Percentiles rank a stretch among this genome's conserved stretches.
Conservation (phyloP, 176 grass and related monocot species). For the Carex cristatella region DNA sequence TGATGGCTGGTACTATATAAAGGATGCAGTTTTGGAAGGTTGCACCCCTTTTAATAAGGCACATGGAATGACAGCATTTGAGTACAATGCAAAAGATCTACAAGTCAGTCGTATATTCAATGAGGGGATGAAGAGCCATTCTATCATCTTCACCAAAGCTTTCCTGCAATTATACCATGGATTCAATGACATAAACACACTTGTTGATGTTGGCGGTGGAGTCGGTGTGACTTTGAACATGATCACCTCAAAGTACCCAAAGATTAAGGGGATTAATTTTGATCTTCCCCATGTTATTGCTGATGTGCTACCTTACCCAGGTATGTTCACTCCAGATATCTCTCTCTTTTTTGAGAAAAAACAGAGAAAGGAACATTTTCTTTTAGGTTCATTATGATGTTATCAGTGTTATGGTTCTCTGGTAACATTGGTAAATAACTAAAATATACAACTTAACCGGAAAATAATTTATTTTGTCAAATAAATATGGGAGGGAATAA, state of each 20-base stretch:
- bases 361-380: neutral
- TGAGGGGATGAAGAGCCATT: slow-evolving; percentile 33
- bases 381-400: neutral
- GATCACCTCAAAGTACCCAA: slow-evolving; percentile 16
- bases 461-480: no score
- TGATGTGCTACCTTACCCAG: neutral
- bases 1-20: slow-evolving; percentile 19
- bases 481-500: no score
- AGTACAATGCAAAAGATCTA: slow-evolving; percentile 31
- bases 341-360: neutral
- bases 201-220: slow-evolving; percentile 42
- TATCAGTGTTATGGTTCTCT: neutral
- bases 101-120: slow-evolving; percentile 36
- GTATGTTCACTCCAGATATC: neutral
- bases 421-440: neutral
- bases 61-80: slow-evolving; percentile 32
- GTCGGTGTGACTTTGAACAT: neutral
- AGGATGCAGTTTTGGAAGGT: slow-evolving; percentile 29
- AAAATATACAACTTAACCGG: neutral
- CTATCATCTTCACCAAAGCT: slow-evolving; percentile 21
- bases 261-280: slow-evolving; percentile 26
- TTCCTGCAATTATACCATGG: slow-evolving; percentile 22
- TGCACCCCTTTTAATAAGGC: slow-evolving; percentile 38
- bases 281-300: slow-evolving; percentile 35
- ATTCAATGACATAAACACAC: neutral